Conservation (phyloP, 2,329 filamentous ascomycete genomes). For the Balansia obtecta region DNA sequence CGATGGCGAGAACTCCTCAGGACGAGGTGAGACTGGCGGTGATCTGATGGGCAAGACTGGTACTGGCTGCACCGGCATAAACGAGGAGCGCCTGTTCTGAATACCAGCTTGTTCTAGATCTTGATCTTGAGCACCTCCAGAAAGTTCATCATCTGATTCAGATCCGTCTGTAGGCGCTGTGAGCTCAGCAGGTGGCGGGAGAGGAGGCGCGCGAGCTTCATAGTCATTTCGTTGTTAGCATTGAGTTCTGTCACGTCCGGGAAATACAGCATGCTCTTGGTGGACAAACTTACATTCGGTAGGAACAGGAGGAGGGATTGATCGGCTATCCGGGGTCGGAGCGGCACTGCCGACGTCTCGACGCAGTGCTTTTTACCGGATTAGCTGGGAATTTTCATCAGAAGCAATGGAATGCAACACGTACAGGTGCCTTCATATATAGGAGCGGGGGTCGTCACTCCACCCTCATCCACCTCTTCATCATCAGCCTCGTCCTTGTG, state of each 20-base stretch:
- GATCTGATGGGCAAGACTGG: constrained; percentile 17
- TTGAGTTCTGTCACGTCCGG: background rate
- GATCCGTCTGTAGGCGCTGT: constrained; percentile 65
- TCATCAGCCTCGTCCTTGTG: constrained; percentile 11
- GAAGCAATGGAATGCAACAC: background rate
- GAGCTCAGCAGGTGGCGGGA: constrained; percentile 36
- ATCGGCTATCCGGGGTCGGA: constrained; percentile 37
- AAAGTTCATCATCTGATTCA: constrained; percentile 80
- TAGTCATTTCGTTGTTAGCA: background rate
- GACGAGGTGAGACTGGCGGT: constrained; percentile 23
- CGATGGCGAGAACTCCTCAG: constrained; percentile 28
- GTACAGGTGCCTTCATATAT: constrained; percentile 11
- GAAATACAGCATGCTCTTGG: background rate
- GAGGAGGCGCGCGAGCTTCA: constrained; percentile 50
- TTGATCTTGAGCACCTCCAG: constrained; percentile 35
- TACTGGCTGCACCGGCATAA: constrained; percentile 28
- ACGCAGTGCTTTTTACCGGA: constrained; percentile 17
- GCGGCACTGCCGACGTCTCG: constrained; percentile 26
- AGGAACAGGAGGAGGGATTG: constrained; percentile 45
- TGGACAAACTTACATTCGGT: constrained; percentile 40
- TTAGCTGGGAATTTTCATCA: constrained; percentile 12
- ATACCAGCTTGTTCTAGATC: constrained; percentile 24
- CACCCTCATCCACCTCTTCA: constrained; percentile 23
- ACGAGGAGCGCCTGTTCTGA: constrained; percentile 20
- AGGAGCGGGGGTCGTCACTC: constrained; percentile 23